Evolutionary conservation across 129 eudicot species (phyloP).

Genomic region (Kitagawia praeruptora): DNA sequence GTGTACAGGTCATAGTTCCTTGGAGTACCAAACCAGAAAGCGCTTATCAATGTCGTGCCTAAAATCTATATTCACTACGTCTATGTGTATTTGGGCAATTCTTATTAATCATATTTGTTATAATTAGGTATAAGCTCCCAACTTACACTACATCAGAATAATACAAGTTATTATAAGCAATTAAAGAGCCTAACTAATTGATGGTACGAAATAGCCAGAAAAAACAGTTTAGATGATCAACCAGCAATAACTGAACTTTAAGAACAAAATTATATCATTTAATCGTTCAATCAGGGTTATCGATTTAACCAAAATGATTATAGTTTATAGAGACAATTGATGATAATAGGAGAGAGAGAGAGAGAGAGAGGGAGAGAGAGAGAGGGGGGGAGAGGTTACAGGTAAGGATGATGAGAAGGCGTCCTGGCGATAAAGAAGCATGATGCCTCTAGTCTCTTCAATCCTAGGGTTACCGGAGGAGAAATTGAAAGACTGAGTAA

Average conservation of each 20-base stretch:
- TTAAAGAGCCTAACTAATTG: background rate
- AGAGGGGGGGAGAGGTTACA: constrained; percentile 23
- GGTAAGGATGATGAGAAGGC: constrained; percentile 54
- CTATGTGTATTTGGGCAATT: background rate
- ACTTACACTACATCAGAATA: background rate
- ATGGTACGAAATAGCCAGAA: background rate
- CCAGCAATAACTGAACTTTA: background rate
- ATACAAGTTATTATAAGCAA: background rate
- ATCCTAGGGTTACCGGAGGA: constrained; percentile 98
- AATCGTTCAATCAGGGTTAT: no score
- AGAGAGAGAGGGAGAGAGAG: background rate
- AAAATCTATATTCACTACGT: no score
- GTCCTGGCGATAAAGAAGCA: constrained; percentile 62
- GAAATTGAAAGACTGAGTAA: constrained; percentile 54
- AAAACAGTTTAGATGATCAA: background rate
- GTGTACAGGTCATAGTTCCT: background rate
- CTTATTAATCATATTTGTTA: background rate
- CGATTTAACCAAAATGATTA: background rate
- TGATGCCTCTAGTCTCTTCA: constrained; percentile 83
- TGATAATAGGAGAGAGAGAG: background rate
- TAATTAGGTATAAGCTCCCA: background rate
- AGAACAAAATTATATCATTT: no score
- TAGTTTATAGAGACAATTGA: background rate
- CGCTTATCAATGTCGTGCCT: background rate
- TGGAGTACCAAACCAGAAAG: background rate